Percentiles rank a stretch among this genome's conserved stretches.
These are phyloP conservation scores for Aspergillus persii DNA, from an alignment of 2,329 filamentous ascomycete species.

Conservation along the genomic window DNA sequence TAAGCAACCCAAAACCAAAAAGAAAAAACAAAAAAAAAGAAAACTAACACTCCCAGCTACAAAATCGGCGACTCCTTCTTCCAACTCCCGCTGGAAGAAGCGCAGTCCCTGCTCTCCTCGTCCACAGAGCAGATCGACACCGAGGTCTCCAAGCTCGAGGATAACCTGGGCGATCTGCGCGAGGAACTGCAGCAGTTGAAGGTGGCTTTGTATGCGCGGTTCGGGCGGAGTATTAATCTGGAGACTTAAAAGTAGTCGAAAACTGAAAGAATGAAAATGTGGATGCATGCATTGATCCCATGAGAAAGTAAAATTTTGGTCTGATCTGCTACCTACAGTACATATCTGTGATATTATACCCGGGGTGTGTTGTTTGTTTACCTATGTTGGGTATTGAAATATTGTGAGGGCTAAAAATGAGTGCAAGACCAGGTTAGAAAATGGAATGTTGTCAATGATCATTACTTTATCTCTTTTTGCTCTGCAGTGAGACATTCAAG, in stretches of 20 bases:
- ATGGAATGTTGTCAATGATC: not conserved
- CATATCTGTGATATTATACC: no score
- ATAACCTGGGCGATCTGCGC: conserved; percentile 68
- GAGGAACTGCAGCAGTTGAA: conserved; percentile 91
- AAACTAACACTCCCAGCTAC: conserved; percentile 60
- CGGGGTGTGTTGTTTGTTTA: not conserved
- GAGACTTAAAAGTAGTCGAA: conserved; percentile 63
- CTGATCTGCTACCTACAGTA: not conserved
- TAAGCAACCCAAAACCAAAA: not conserved
- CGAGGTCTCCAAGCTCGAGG: conserved; percentile 73
- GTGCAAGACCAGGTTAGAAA: no score
- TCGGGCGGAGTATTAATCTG: conserved; percentile 94
- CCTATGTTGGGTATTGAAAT: not conserved
- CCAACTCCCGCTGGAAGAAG: conserved; percentile 76
- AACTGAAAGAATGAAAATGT: no score
- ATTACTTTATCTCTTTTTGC: not conserved
- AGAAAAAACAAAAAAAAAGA: not conserved
- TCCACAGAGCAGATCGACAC: conserved; percentile 72
- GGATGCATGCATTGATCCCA: no score
- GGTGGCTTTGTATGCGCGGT: conserved; percentile 87
- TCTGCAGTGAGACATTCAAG: no score
- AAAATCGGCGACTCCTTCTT: conserved; percentile 97
- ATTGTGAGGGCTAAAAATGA: no score
- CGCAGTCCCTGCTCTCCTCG: conserved; percentile 75
- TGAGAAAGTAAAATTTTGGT: no score